Conservation (phyloP, 2,329 filamentous ascomycete species). For the Colletotrichum australisinense region DNA sequence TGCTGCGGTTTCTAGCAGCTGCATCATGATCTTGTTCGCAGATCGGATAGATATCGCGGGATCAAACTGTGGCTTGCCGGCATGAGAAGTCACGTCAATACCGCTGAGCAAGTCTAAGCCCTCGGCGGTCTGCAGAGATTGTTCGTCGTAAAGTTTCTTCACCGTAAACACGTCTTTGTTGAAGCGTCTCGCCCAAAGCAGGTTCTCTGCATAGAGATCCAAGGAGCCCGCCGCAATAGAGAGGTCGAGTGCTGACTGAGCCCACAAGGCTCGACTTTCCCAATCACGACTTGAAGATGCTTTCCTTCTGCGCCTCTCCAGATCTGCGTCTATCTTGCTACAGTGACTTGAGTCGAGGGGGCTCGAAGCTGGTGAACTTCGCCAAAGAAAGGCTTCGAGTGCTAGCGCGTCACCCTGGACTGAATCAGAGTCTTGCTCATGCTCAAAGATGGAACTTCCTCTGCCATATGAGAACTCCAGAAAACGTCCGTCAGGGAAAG, state of each 20-base stretch:
- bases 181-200: constrained; percentile 45
- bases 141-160: constrained; percentile 35
- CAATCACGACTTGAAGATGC: constrained; percentile 39
- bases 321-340: neutral
- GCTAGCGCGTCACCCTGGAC: neutral
- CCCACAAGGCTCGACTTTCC: constrained; percentile 40
- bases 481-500: neutral
- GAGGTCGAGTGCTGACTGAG: constrained; percentile 41
- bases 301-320: constrained; percentile 38
- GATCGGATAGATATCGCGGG: neutral
- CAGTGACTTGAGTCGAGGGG: neutral
- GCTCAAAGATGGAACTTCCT: neutral
- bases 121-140: neutral
- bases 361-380: neutral
- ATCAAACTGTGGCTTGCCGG: neutral
- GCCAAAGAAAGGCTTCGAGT: neutral
- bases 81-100: neutral
- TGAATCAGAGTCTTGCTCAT: neutral
- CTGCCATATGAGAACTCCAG: neutral
- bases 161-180: constrained; percentile 41
- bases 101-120: neutral
- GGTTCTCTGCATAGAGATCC: constrained; percentile 38
- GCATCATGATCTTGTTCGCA: constrained; percentile 4
- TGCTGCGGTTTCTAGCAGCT: constrained; percentile 17
- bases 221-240: constrained; percentile 41